Conservation (phyloP, 2,329 filamentous ascomycete species). For the Plectosphaerella plurivora region DNA sequence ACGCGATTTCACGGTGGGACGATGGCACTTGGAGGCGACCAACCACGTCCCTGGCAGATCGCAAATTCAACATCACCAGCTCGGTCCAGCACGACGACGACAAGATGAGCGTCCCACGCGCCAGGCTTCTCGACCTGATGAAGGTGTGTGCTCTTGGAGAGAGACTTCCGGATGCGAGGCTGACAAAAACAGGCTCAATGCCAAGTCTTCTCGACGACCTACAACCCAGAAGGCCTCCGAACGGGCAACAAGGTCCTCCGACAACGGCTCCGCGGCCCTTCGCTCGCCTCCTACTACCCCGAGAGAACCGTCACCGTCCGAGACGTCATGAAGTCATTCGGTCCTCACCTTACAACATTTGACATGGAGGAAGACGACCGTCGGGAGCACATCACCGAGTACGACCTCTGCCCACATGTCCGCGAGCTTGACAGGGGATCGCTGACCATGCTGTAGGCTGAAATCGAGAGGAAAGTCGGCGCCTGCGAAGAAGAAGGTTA, state of each 20-base stretch:
- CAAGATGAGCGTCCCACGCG: constrained; percentile 59
- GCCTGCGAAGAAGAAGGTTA: constrained; percentile 79
- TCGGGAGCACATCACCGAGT: constrained; percentile 68
- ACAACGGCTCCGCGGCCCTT: constrained; percentile 79
- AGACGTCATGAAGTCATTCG: constrained; percentile 68
- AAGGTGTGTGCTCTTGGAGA: constrained; percentile 51
- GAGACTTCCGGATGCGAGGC: neutral
- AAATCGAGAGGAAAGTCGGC: constrained; percentile 81
- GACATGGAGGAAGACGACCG: constrained; percentile 78
- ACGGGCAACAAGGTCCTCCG: constrained; percentile 90
- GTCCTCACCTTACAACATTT: constrained; percentile 60
- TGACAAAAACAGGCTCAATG: constrained; percentile 66
- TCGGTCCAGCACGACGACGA: constrained; percentile 19
- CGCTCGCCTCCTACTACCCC: constrained; percentile 85
- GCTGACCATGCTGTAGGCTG: constrained; percentile 44
- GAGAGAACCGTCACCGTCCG: constrained; percentile 65
- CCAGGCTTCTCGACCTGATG: constrained; percentile 66
- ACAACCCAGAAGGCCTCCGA: constrained; percentile 78
- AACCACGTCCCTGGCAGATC: constrained; percentile 13
- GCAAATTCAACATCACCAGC: constrained; percentile 18
- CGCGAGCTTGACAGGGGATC: neutral
- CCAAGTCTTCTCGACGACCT: constrained; percentile 84
- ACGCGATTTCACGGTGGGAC: neutral
- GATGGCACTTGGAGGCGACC: constrained; percentile 6
- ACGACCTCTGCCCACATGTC: constrained; percentile 21